Conservation (phyloP, 2,329 filamentous ascomycete species). For the Corniculantispora saksenae region DNA sequence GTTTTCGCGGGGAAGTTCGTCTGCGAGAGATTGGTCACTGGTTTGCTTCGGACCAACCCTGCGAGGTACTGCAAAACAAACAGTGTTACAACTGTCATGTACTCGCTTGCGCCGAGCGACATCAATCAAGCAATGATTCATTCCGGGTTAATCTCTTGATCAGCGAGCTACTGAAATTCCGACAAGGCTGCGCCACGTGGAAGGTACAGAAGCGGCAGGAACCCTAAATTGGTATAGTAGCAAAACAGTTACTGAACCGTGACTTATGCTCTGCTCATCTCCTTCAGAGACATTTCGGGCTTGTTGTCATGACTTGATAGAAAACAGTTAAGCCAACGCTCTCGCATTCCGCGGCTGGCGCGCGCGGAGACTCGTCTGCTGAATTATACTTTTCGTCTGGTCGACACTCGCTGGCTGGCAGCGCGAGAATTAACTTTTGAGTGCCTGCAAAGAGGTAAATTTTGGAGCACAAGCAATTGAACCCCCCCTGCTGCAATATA, state of each 20-base stretch:
- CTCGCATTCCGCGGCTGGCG: neutral
- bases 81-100: too few relatives aligned
- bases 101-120: neutral
- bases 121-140: neutral
- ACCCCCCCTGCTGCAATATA: neutral
- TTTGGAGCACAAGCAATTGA: neutral
- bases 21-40: neutral
- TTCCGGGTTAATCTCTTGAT: neutral
- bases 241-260: neutral
- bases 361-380: neutral
- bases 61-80: neutral
- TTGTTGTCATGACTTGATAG: neutral
- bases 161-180: neutral
- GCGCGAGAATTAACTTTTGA: neutral
- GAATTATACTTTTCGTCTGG: neutral
- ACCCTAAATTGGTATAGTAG: neutral
- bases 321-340: neutral
- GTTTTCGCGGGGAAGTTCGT: neutral
- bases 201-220: neutral
- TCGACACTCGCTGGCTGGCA: neutral
- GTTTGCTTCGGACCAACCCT: too few relatives aligned
- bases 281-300: neutral
- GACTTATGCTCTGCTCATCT: neutral
- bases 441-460: neutral
- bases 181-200: conserved; percentile 2